Evolutionary conservation across 2,329 filamentous ascomycete species (phyloP).

Genomic region (Clonostachys solani): DNA sequence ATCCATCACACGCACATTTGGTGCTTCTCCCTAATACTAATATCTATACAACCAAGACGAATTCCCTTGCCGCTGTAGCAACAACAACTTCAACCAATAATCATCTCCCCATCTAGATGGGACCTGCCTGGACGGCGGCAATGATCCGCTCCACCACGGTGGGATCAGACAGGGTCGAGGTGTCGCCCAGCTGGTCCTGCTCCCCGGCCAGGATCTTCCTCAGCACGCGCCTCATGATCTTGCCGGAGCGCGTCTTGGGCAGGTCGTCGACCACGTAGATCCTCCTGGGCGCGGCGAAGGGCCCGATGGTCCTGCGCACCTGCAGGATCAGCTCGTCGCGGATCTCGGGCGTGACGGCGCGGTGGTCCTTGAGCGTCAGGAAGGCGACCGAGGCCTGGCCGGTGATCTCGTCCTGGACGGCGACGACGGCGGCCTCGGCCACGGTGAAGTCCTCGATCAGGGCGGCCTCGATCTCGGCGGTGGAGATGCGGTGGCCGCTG

Average conservation of each 20-base stretch:
- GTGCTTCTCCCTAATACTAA: too few species aligned
- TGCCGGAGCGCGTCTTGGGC: constrained; percentile 94
- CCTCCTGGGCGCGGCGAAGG: constrained; percentile 93
- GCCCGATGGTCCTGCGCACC: constrained; percentile 95
- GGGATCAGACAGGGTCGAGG: constrained; percentile 85
- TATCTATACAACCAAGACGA: too few species aligned
- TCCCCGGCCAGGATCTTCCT: constrained; percentile 96
- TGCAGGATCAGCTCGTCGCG: constrained; percentile 86
- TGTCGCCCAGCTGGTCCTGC: constrained; percentile 95
- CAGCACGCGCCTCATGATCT: constrained; percentile 98
- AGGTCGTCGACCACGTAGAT: constrained; percentile 89
- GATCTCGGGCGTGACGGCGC: too few species aligned
- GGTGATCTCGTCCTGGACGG: constrained; percentile 87
- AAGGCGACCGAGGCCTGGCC: constrained; percentile 99
- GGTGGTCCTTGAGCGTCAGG: constrained; percentile 73
- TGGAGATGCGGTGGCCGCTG: constrained; percentile 93
- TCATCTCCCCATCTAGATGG: too few species aligned
- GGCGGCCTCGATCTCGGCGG: constrained; percentile 95
- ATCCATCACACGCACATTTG: too few species aligned
- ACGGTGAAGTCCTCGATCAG: constrained; percentile 88
- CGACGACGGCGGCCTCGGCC: constrained; percentile 92
- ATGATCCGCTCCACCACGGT: constrained; percentile 54
- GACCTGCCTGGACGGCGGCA: too few species aligned
- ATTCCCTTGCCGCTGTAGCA: too few species aligned
- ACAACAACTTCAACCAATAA: too few species aligned